Conservation (phyloP, 1,139 yeast species). For the Candida sp. region DNA sequence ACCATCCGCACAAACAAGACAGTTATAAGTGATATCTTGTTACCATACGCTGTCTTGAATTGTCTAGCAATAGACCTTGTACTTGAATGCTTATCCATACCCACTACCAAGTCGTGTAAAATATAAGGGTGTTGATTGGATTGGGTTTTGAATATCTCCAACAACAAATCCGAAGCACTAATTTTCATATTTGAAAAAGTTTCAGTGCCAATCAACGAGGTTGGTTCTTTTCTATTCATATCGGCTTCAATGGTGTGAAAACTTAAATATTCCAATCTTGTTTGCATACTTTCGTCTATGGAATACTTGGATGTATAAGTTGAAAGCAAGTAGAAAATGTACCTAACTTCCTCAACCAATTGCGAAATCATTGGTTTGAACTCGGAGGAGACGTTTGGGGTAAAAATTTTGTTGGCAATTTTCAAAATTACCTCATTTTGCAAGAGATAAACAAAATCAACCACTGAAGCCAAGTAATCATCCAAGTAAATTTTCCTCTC, state of each 20-base stretch:
- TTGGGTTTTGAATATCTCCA: constrained; percentile 37
- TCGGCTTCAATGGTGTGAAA: constrained; percentile 34
- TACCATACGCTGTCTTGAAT: constrained; percentile 40
- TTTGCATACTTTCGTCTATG: constrained; percentile 44
- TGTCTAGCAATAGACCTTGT: constrained; percentile 42
- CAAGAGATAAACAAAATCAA: constrained; percentile 27
- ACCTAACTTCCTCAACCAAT: constrained; percentile 4
- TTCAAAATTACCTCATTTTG: constrained; percentile 2
- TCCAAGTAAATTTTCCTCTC: constrained; percentile 47
- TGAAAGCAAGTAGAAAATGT: constrained; percentile 5
- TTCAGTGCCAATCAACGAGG: not conserved
- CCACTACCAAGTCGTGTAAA: constrained; percentile 55
- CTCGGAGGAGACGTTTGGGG: not conserved
- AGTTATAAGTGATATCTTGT: constrained; percentile 46
- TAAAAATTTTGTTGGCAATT: not conserved
- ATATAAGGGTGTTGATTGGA: constrained; percentile 57
- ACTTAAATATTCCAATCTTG: constrained; percentile 50
- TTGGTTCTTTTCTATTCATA: constrained; percentile 16
- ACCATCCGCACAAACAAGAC: constrained; percentile 42
- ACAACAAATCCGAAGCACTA: constrained; percentile 7
- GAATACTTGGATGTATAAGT: constrained; percentile 15
- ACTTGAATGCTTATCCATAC: constrained; percentile 45
- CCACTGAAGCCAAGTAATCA: constrained; percentile 33
- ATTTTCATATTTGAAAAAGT: constrained; percentile 5
- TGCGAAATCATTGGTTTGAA: not conserved